Conservation (phyloP, 75 land plant genomes). For the Adiantum capillusveneris region DNA sequence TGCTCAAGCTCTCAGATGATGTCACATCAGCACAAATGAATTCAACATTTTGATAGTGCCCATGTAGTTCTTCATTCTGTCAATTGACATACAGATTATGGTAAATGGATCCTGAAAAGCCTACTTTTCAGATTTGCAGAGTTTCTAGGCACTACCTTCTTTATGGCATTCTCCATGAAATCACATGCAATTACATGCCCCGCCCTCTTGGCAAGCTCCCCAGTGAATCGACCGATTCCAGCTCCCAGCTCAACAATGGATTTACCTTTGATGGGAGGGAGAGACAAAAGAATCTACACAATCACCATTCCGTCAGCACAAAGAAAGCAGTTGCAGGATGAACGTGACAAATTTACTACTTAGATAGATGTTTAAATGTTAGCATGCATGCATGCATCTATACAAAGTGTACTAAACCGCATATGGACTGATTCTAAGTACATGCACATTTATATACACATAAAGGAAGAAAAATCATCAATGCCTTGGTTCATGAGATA, state of each 20-base stretch:
- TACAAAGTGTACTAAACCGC: no score
- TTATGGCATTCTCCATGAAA: slow-evolving; percentile 83
- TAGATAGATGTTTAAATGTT: neutral
- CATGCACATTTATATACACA: no score
- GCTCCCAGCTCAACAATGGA: slow-evolving; percentile 88
- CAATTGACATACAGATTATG: neutral
- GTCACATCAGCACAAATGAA: slow-evolving; percentile 98
- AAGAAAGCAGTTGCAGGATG: neutral
- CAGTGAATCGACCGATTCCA: slow-evolving; percentile 96
- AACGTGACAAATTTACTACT: neutral
- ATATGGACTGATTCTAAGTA: no score
- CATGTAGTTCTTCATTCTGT: slow-evolving; percentile 80
- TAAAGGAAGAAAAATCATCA: no score
- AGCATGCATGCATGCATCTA: neutral
- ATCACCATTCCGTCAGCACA: no score
- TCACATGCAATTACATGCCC: slow-evolving; percentile 73
- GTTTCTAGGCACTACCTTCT: slow-evolving; percentile 46
- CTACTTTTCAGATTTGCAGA: neutral
- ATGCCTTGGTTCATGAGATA: neutral
- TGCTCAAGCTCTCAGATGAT: slow-evolving; percentile 48
- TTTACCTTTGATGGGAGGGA: slow-evolving; percentile 69
- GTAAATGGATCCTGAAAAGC: neutral
- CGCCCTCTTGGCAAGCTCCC: slow-evolving; percentile 82
- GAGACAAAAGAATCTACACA: slow-evolving; percentile 68
- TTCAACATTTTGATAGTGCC: slow-evolving; percentile 60